Conservation (phyloP, 352 stramenopile genomes). For the Blastocystis sp. region DNA sequence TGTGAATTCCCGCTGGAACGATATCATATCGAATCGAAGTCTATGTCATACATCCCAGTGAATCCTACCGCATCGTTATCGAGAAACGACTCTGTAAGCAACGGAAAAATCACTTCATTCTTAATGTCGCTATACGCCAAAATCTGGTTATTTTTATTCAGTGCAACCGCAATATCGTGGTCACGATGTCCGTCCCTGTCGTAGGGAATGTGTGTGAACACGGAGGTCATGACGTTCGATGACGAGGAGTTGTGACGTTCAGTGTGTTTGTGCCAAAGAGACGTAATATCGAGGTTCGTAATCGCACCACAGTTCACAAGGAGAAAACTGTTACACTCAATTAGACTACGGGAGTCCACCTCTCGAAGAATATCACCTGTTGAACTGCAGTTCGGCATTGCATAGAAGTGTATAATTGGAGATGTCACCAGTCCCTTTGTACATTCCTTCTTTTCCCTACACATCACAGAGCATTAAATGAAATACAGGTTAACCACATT, state of each 20-base stretch:
- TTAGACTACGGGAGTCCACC: neutral
- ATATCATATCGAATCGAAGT: constrained; percentile 13
- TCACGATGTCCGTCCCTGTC: neutral
- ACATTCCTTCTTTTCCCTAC: neutral
- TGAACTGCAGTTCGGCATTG: neutral
- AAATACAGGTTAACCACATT: neutral
- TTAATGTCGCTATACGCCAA: neutral
- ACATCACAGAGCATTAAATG: neutral
- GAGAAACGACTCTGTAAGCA: constrained; percentile 12
- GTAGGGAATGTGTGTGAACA: constrained; percentile 50
- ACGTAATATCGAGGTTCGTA: constrained; percentile 8
- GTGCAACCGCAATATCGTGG: neutral
- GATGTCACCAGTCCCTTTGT: neutral
- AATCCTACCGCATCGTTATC: neutral
- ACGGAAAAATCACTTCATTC: neutral
- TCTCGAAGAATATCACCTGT: constrained; percentile 29
- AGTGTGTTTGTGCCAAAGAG: neutral
- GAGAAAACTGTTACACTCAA: neutral
- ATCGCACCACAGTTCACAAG: constrained; percentile 26
- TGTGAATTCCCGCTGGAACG: constrained; percentile 7
- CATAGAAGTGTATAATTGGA: neutral
- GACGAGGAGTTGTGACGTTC: neutral
- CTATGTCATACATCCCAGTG: neutral
- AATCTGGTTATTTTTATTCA: constrained; percentile 2
- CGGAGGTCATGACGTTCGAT: constrained; percentile 33